phyloP scores from a whole-genome alignment of 2,329 filamentous ascomycete genomes.

The Fusarium verticillioides region DNA sequence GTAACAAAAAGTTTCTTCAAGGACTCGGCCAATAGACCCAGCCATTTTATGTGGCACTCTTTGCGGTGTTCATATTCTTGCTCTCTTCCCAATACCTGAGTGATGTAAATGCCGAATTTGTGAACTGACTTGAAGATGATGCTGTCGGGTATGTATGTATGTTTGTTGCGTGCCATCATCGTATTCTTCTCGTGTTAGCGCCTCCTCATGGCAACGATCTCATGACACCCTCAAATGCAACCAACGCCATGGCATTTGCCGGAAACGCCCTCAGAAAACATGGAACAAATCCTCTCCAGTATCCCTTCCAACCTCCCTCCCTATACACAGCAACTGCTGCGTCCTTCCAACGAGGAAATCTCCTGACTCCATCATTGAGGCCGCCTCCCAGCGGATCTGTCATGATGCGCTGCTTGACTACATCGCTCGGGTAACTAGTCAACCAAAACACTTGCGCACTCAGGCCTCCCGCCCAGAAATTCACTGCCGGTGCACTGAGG shows the following conservation, averaged over 20 bases:
- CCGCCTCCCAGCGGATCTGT: conserved; percentile 85
- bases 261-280: conserved; percentile 95
- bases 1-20: conserved; percentile 40
- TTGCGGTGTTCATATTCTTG: conserved; percentile 41
- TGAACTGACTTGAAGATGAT: neutral
- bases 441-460: conserved; percentile 96
- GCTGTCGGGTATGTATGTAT: neutral
- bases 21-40: conserved; percentile 47
- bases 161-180: conserved; percentile 6
- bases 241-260: conserved; percentile 91
- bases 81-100: neutral
- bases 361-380: conserved; percentile 72
- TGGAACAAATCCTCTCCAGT: conserved; percentile 92
- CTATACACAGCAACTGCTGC: conserved; percentile 81
- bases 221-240: conserved; percentile 95
- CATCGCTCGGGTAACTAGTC: conserved; percentile 89
- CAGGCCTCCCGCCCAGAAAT: conserved; percentile 97
- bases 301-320: conserved; percentile 81
- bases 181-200: neutral
- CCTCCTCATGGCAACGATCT: conserved; percentile 64
- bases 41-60: conserved; percentile 48
- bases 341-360: conserved; percentile 80
- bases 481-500: conserved; percentile 82
- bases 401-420: conserved; percentile 97
- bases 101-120: neutral